phyloP scores from a whole-genome alignment of 2,329 filamentous ascomycete species.

The Beauveria sp. region DNA sequence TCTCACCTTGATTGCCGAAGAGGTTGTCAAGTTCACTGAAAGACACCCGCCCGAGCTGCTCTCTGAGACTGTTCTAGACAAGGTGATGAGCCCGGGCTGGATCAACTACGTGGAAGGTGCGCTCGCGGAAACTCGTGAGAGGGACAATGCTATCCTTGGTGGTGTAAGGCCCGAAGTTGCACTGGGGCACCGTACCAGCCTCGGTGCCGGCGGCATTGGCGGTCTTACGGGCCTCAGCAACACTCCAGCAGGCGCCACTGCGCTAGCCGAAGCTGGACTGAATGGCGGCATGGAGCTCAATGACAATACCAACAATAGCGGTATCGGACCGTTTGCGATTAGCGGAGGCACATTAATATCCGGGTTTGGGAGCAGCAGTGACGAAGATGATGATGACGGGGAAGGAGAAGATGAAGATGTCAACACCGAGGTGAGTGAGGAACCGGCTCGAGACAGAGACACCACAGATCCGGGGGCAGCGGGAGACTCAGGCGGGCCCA shows the following conservation, averaged over 20 bases:
- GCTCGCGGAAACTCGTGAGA: slow-evolving; percentile 84
- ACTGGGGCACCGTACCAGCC: slow-evolving; percentile 66
- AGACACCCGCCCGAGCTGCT: slow-evolving; percentile 83
- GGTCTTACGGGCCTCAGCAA: slow-evolving; percentile 39
- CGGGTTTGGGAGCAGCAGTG: slow-evolving; percentile 89
- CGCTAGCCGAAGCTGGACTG: slow-evolving; percentile 72
- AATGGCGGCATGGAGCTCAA: slow-evolving; percentile 65
- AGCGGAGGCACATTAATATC: slow-evolving; percentile 71
- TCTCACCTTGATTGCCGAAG: slow-evolving; percentile 91
- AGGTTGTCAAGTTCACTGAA: slow-evolving; percentile 97
- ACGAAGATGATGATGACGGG: slow-evolving; percentile 93
- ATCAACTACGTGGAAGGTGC: slow-evolving; percentile 91
- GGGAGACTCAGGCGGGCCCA: neutral
- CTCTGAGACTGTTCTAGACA: slow-evolving; percentile 75
- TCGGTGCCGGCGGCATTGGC: slow-evolving; percentile 37
- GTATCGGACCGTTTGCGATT: slow-evolving; percentile 65
- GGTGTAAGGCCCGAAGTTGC: slow-evolving; percentile 89
- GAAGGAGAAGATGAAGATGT: slow-evolving; percentile 75
- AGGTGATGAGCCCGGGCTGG: slow-evolving; percentile 85
- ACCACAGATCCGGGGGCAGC: neutral
- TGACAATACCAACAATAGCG: slow-evolving; percentile 55
- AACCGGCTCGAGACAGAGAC: slow-evolving; percentile 15
- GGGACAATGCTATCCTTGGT: slow-evolving; percentile 96
- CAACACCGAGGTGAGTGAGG: slow-evolving; percentile 55
- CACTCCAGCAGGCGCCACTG: slow-evolving; percentile 47